A percentile compares a stretch with the other conserved stretches of the same genome.
phyloP scores from a whole-genome alignment of 805 yeast species.

The Millerago galiae region DNA sequence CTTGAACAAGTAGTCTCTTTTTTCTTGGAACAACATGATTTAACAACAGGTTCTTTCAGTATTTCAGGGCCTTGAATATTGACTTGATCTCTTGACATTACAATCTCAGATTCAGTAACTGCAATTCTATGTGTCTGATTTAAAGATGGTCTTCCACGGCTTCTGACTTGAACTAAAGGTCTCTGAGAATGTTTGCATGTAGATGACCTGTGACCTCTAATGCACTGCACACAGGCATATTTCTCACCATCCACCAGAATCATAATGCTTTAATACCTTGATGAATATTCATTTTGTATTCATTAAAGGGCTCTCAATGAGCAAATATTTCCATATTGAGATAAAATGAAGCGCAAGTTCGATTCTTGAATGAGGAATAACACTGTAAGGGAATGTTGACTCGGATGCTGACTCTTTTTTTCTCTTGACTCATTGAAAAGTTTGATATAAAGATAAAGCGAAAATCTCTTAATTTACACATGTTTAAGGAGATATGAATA shows the following conservation, averaged over 20 bases:
- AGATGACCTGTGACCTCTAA: slow-evolving; percentile 78
- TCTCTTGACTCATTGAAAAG: too few species aligned
- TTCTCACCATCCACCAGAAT: slow-evolving; percentile 66
- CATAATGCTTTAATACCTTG: too few species aligned
- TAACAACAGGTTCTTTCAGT: neutral
- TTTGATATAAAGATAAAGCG: too few species aligned
- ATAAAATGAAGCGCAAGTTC: neutral
- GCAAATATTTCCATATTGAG: slow-evolving; percentile 9
- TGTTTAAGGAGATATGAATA: neutral
- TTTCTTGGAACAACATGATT: slow-evolving; percentile 1
- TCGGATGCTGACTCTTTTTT: too few species aligned
- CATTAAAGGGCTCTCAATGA: neutral
- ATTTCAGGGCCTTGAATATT: neutral
- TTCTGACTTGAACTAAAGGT: slow-evolving; percentile 68
- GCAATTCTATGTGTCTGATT: slow-evolving; percentile 30
- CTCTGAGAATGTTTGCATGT: slow-evolving; percentile 69
- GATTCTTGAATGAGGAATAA: neutral
- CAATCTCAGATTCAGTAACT: slow-evolving; percentile 21
- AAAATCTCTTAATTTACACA: neutral
- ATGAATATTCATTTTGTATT: neutral
- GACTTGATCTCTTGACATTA: slow-evolving; percentile 12
- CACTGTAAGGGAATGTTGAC: too few species aligned
- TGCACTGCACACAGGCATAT: slow-evolving; percentile 72
- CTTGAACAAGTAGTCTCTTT: slow-evolving; percentile 2
- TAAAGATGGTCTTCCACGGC: slow-evolving; percentile 67